phyloP scores from a whole-genome alignment of 768 basidiomycete species.

The Chalciporus piperatus region DNA sequence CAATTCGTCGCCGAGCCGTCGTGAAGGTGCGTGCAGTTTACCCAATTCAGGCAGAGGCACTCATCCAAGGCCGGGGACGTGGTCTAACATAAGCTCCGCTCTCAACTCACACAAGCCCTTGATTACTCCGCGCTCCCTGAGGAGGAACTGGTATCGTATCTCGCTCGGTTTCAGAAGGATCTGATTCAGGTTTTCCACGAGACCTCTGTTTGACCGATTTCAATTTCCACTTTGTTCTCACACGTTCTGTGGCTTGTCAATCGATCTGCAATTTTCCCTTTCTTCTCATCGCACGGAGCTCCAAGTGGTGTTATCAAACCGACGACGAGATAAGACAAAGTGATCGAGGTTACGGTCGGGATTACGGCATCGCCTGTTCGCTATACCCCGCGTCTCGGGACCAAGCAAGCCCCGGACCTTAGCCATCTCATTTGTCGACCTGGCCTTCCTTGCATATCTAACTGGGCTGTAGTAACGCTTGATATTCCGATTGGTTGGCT shows the following conservation, averaged over 20 bases:
- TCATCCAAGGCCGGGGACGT: not conserved
- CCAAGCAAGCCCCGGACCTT: too few species aligned
- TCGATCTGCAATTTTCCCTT: conserved; percentile 9
- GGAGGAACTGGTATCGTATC: conserved; percentile 61
- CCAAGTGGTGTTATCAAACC: conserved; percentile 19
- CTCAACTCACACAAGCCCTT: conserved; percentile 70
- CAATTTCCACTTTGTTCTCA: not conserved
- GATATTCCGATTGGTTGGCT: conserved; percentile 13
- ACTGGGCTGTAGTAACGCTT: conserved; percentile 4
- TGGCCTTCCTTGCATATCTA: not conserved
- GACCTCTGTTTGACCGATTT: conserved; percentile 13
- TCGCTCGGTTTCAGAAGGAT: conserved; percentile 68
- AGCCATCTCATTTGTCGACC: conserved; percentile 1
- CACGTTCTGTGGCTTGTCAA: not conserved
- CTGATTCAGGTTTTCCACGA: conserved; percentile 50
- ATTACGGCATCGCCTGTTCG: conserved; percentile 10
- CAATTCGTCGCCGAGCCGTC: conserved; percentile 63
- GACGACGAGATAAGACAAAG: conserved; percentile 1
- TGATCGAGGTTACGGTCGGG: not conserved
- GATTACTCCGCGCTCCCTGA: conserved; percentile 75
- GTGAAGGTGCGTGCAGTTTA: conserved; percentile 50
- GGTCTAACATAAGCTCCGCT: conserved; percentile 54
- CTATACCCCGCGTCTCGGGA: not conserved
- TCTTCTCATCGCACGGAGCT: not conserved
- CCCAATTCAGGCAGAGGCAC: not conserved